A percentile compares a stretch with the other conserved stretches of the same genome.
Conservation (phyloP, 1,139 yeast genomes). For the Geotrichum bryndzae region DNA sequence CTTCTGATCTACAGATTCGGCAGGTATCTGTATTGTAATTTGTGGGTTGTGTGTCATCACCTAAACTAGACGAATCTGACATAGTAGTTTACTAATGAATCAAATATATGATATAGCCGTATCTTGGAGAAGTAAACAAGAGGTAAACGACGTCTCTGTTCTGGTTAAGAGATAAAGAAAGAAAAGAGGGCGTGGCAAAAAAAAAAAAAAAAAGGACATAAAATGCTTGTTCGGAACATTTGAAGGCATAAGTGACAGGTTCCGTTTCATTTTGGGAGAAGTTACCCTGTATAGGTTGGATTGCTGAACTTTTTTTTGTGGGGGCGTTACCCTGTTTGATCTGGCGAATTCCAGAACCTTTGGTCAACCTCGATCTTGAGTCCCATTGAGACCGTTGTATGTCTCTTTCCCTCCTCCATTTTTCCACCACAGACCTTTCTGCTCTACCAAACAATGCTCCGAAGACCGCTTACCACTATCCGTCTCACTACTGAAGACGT, state of each 20-base stretch:
- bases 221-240: not conserved
- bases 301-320: no score
- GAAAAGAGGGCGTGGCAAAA: not conserved
- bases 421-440: not conserved
- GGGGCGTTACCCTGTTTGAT: not conserved
- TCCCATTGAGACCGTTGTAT: not conserved
- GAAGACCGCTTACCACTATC: conserved; percentile 61
- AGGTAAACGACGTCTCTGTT: not conserved
- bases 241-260: not conserved
- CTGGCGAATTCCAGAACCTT: not conserved
- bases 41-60: not conserved
- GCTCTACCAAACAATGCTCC: conserved; percentile 42
- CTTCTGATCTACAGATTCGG: conserved; percentile 92
- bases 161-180: not conserved
- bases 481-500: conserved; percentile 62
- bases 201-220: not conserved
- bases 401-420: not conserved
- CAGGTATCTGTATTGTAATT: conserved; percentile 46
- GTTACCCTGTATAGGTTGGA: not conserved
- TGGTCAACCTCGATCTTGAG: no score
- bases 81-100: not conserved
- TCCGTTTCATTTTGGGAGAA: not conserved
- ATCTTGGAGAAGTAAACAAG: not conserved
- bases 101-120: not conserved
- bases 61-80: conserved; percentile 5